Conservation (phyloP, 768 basidiomycete species). For the Lepiota venenata region DNA sequence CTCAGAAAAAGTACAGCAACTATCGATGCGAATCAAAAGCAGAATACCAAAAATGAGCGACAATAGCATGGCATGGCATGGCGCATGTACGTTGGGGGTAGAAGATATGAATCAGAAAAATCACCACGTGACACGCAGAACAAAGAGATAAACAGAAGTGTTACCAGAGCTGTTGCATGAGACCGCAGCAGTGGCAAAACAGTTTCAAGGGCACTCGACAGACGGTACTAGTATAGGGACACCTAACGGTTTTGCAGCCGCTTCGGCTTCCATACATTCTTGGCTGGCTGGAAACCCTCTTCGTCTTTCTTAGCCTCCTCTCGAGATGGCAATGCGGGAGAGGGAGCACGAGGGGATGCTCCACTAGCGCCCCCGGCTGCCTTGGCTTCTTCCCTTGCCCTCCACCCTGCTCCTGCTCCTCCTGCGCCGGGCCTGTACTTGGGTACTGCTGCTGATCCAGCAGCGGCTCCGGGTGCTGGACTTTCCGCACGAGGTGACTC, state of each 20-base stretch:
- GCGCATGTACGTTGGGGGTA: neutral
- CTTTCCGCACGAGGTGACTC: slow-evolving; percentile 53
- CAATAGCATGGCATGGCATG: neutral
- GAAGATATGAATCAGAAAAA: neutral
- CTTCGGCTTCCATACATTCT: slow-evolving; percentile 19
- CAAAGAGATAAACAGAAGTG: neutral
- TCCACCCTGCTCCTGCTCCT: slow-evolving; percentile 19
- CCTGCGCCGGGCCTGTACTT: slow-evolving; percentile 44
- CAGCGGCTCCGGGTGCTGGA: slow-evolving; percentile 40
- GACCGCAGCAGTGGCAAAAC: neutral
- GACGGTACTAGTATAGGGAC: neutral
- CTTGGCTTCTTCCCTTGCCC: slow-evolving; percentile 19
- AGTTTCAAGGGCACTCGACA: neutral
- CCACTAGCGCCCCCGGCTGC: slow-evolving; percentile 18
- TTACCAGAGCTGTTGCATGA: neutral
- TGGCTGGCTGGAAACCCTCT: slow-evolving; percentile 68
- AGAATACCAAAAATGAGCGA: neutral
- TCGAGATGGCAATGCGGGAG: slow-evolving; percentile 33
- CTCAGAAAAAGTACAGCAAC: neutral
- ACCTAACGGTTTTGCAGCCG: slow-evolving; percentile 15
- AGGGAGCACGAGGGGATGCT: slow-evolving; percentile 25
- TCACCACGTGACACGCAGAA: neutral
- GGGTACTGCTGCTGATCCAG: slow-evolving; percentile 28
- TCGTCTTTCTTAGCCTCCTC: slow-evolving; percentile 50
- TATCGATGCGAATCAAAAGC: neutral